These are phyloP conservation scores for Pichia sp. DNA, from an alignment of 1,139 yeast genomes.

Conservation along the genomic window DNA sequence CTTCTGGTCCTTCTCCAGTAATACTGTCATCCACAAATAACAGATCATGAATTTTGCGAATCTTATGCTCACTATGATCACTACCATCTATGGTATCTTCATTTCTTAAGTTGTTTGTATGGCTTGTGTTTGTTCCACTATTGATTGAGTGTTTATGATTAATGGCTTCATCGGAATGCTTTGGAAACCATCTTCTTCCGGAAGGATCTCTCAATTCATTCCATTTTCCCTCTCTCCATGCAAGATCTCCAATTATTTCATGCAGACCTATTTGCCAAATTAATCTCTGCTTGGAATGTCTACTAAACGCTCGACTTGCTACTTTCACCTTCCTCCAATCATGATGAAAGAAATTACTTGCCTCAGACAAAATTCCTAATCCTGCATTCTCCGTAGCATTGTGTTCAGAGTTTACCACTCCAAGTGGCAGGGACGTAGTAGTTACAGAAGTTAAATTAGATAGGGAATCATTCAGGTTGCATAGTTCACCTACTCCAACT, in stretches of 20 bases:
- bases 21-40: constrained; percentile 2
- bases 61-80: background rate
- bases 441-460: background rate
- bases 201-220: constrained; percentile 48
- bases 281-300: constrained; percentile 30
- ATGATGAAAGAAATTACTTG: constrained; percentile 2
- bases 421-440: background rate
- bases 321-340: constrained; percentile 36
- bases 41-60: constrained; percentile 10
- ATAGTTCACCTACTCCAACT: constrained; percentile 1
- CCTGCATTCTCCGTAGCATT: background rate
- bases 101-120: background rate
- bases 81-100: background rate
- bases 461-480: background rate
- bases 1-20: background rate
- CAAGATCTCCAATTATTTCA: constrained; percentile 56
- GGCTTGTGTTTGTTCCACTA: background rate
- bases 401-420: background rate
- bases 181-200: constrained; percentile 60
- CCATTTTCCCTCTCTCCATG: constrained; percentile 69
- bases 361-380: constrained; percentile 5
- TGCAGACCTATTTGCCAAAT: constrained; percentile 67
- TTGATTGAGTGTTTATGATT: background rate
- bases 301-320: constrained; percentile 55
- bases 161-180: background rate